phyloP scores from a whole-genome alignment of 2,329 filamentous ascomycete species.

The Trichoderma cornu-damae region DNA sequence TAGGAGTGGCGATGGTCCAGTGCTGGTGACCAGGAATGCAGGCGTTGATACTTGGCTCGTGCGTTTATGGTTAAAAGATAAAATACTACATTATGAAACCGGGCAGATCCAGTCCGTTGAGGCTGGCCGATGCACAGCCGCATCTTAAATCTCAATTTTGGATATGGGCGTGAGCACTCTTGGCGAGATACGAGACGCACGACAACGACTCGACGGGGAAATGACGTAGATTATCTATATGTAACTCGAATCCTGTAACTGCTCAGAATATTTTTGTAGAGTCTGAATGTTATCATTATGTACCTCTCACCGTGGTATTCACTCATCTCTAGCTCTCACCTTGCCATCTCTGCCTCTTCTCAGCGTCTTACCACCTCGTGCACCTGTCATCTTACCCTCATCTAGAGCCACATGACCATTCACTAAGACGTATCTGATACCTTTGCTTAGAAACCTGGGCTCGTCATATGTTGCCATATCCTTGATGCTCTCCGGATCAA shows the following conservation, averaged over 20 bases:
- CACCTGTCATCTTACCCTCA: conserved; percentile 22
- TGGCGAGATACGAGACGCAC: background rate
- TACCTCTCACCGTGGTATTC: background rate
- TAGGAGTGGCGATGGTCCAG: background rate
- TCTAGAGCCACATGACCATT: conserved; percentile 25
- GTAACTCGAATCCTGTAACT: background rate
- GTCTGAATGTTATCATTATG: background rate
- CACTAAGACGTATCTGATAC: conserved; percentile 24
- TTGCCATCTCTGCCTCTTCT: conserved; percentile 21
- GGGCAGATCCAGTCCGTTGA: background rate
- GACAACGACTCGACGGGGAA: background rate
- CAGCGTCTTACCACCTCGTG: conserved; percentile 22
- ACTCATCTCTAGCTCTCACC: conserved; percentile 16
- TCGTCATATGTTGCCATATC: conserved; percentile 25
- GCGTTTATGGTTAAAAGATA: background rate
- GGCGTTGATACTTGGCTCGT: background rate
- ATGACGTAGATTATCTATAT: background rate
- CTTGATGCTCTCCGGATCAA: conserved; percentile 21
- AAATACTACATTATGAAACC: background rate
- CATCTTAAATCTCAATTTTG: background rate
- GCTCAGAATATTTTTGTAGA: background rate
- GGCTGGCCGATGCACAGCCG: conserved; percentile 8
- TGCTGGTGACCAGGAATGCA: background rate
- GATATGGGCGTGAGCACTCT: background rate
- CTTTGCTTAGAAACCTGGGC: conserved; percentile 22